phyloP scores from a whole-genome alignment of 2,329 filamentous ascomycete genomes.

The Colletotrichum truncatum region DNA sequence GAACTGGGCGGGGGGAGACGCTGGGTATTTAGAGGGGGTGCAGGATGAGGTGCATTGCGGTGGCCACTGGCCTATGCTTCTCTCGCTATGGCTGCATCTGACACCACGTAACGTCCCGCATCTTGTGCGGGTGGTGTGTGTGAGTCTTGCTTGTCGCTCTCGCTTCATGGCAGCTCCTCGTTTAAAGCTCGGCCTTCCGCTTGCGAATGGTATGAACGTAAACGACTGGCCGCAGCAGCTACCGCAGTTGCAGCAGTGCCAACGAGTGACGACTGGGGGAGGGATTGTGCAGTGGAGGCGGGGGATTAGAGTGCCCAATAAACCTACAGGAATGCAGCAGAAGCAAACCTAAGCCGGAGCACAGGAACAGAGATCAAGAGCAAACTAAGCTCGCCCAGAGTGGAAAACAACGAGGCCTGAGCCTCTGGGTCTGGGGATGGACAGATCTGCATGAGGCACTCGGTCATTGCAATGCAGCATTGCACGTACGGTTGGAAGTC shows the following conservation, averaged over 20 bases:
- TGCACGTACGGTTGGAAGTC: constrained; percentile 1
- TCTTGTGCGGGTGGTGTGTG: neutral
- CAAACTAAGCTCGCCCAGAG: constrained; percentile 3
- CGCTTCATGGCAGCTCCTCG: constrained; percentile 4
- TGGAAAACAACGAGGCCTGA: neutral
- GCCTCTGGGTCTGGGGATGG: constrained; percentile 19
- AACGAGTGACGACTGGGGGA: neutral
- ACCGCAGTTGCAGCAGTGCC: neutral
- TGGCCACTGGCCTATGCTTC: constrained; percentile 28
- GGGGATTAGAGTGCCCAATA: neutral
- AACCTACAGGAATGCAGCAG: neutral
- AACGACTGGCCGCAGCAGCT: constrained; percentile 21
- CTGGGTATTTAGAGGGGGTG: constrained; percentile 28
- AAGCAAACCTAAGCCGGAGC: neutral
- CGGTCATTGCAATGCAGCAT: constrained; percentile 18
- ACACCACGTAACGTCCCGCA: constrained; percentile 22
- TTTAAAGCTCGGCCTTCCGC: constrained; percentile 14
- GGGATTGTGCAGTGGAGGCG: neutral
- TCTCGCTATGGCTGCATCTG: constrained; percentile 19
- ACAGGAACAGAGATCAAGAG: neutral
- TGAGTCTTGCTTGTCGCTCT: constrained; percentile 1
- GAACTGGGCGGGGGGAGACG: neutral
- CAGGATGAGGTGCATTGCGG: neutral
- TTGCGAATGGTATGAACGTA: neutral
- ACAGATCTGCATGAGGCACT: constrained; percentile 21